A percentile compares a stretch with the other conserved stretches of the same genome.
These are phyloP conservation scores for Pichia paraexigua DNA, from an alignment of 805 yeast species.

Conservation along the genomic window DNA sequence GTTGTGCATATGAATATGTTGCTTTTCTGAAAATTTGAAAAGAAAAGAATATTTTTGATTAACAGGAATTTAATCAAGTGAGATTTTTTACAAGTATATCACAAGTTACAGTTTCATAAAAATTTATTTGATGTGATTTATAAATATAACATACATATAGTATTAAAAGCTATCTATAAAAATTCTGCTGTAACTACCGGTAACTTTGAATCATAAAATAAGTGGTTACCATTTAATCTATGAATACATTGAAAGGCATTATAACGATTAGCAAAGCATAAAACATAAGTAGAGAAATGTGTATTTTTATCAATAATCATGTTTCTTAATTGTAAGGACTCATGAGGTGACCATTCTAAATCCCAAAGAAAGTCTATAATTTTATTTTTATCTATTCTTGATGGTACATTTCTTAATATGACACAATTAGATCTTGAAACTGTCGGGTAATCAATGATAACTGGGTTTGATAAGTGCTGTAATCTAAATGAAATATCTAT, in stretches of 20 bases:
- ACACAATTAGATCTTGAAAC: slow-evolving; percentile 21
- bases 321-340: slow-evolving; percentile 13
- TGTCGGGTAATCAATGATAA: not conserved
- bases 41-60: not conserved
- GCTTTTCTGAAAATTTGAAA: not conserved
- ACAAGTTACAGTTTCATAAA: no score
- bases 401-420: slow-evolving; percentile 40
- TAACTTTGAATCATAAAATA: slow-evolving; percentile 21
- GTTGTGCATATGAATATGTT: not conserved
- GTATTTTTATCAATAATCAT: slow-evolving; percentile 8
- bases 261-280: slow-evolving; percentile 35
- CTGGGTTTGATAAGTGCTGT: not conserved
- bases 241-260: slow-evolving; percentile 47
- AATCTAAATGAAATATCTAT: not conserved
- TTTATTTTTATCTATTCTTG: slow-evolving; percentile 31
- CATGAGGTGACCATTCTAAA: slow-evolving; percentile 33
- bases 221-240: slow-evolving; percentile 40
- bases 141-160: no score
- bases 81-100: not conserved
- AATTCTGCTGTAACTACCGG: slow-evolving; percentile 30
- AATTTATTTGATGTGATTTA: no score
- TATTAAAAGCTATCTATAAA: slow-evolving; percentile 10
- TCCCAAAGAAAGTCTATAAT: slow-evolving; percentile 39
- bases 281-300: slow-evolving; percentile 25
- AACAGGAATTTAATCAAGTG: not conserved